A percentile compares a stretch with the other conserved stretches of the same genome.
Conservation (phyloP, 2,329 filamentous ascomycete genomes). For the Epichloe scottii region DNA sequence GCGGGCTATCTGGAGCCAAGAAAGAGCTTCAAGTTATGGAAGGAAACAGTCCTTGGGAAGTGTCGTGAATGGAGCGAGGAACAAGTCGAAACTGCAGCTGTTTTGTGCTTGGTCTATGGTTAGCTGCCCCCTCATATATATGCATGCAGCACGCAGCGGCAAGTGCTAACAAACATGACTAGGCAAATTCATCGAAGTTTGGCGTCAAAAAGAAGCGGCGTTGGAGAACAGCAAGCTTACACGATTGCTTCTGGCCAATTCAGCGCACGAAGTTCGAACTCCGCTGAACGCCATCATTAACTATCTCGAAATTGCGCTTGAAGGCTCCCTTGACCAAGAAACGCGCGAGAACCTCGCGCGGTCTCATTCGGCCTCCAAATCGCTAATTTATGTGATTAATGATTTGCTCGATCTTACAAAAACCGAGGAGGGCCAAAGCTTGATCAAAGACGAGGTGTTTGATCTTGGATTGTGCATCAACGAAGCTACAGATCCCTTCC, state of each 20-base stretch:
- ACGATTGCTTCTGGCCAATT: conserved; percentile 67
- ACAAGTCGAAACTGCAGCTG: conserved; percentile 77
- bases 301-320: conserved; percentile 80
- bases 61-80: conserved; percentile 83
- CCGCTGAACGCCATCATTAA: conserved; percentile 91
- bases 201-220: conserved; percentile 80
- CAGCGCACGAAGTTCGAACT: conserved; percentile 82
- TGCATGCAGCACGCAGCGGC: not conserved
- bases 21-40: conserved; percentile 70
- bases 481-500: conserved; percentile 68
- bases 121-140: conserved; percentile 22
- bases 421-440: conserved; percentile 65
- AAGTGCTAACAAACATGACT: conserved; percentile 3
- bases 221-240: conserved; percentile 74
- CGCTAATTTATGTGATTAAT: conserved; percentile 87
- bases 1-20: conserved; percentile 64
- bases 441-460: conserved; percentile 72
- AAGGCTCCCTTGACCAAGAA: conserved; percentile 66
- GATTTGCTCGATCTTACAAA: conserved; percentile 82
- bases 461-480: conserved; percentile 56
- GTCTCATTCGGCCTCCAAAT: conserved; percentile 86
- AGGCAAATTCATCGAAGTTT: conserved; percentile 77
- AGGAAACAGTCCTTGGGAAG: conserved; percentile 67
- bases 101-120: conserved; percentile 77
- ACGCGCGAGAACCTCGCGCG: conserved; percentile 73